Evolutionary conservation across 768 basidiomycete genomes (phyloP).

Genomic region (Tricholoma furcatifolium): DNA sequence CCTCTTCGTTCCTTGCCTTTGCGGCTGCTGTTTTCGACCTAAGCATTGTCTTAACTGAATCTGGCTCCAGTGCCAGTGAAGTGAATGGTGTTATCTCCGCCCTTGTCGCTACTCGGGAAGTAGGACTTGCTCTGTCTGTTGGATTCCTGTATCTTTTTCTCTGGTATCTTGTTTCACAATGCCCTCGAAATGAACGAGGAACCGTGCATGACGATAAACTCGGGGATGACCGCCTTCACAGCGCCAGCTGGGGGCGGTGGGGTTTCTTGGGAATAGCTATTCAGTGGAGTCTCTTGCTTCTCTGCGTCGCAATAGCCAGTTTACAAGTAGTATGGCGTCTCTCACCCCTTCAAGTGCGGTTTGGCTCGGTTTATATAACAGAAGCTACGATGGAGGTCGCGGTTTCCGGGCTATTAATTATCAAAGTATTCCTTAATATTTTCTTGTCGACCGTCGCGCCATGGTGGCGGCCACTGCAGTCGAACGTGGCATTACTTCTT

Average conservation of each 20-base stretch:
- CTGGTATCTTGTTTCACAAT: slow-evolving; percentile 62
- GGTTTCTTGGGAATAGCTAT: slow-evolving; percentile 52
- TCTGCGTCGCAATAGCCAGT: slow-evolving; percentile 44
- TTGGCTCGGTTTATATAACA: slow-evolving; percentile 52
- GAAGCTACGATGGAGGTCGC: slow-evolving; percentile 60
- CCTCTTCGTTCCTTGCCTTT: slow-evolving; percentile 60
- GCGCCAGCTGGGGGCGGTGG: slow-evolving; percentile 68
- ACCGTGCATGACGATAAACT: slow-evolving; percentile 8
- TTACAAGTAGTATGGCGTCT: slow-evolving; percentile 69
- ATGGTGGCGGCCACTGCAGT: slow-evolving; percentile 41
- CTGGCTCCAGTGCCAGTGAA: slow-evolving; percentile 22
- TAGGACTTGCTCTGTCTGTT: slow-evolving; percentile 53
- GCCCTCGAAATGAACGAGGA: slow-evolving; percentile 45
- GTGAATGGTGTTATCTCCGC: slow-evolving; percentile 29
- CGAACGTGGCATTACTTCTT: slow-evolving; percentile 48
- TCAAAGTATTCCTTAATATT: slow-evolving; percentile 62
- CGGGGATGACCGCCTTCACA: slow-evolving; percentile 32
- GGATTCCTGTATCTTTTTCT: slow-evolving; percentile 65
- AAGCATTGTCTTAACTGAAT: slow-evolving; percentile 46
- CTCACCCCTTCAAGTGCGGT: slow-evolving; percentile 32
- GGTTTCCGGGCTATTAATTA: slow-evolving; percentile 54
- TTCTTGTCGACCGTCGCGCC: slow-evolving; percentile 39
- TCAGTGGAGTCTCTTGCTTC: slow-evolving; percentile 48
- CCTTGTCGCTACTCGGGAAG: slow-evolving; percentile 55
- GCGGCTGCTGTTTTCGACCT: slow-evolving; percentile 64